phyloP scores from a whole-genome alignment of 2,329 filamentous ascomycete species.

The Scytalidium sp. region DNA sequence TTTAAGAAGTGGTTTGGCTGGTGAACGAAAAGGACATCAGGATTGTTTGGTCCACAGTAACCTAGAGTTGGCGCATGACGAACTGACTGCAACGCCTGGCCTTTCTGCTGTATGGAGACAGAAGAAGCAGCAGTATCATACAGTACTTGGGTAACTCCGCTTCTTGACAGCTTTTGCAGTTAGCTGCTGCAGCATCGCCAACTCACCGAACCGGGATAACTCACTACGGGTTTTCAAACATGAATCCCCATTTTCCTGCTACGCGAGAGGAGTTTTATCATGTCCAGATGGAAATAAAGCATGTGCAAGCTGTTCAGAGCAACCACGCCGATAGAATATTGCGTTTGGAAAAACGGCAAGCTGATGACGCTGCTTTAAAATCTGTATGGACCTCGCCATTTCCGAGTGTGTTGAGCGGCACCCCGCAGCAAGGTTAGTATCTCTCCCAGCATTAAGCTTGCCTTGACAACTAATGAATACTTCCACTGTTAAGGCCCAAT shows the following conservation, averaged over 20 bases:
- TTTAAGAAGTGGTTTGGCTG: constrained; percentile 23
- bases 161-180: no score
- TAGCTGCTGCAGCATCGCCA: no score
- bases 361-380: constrained; percentile 67
- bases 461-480: constrained; percentile 17
- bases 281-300: constrained; percentile 69
- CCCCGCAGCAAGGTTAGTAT: constrained; percentile 77
- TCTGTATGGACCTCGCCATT: constrained; percentile 95
- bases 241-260: constrained; percentile 61
- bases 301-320: constrained; percentile 61
- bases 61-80: no score
- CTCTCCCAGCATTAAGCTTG: constrained; percentile 1
- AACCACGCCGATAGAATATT: constrained; percentile 60
- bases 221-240: constrained; percentile 39
- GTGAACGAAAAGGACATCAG: constrained; percentile 6
- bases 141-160: no score
- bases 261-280: constrained; percentile 63
- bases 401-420: constrained; percentile 77
- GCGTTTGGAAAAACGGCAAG: constrained; percentile 63
- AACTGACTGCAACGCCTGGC: no score
- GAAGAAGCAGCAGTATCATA: no score
- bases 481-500: constrained; percentile 59
- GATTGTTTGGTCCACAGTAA: neutral
- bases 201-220: no score
- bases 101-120: no score